A percentile compares a stretch with the other conserved stretches of the same genome.
Conservation (phyloP, 495 filamentous ascomycete species). For the Penicillium longicatenatum region DNA sequence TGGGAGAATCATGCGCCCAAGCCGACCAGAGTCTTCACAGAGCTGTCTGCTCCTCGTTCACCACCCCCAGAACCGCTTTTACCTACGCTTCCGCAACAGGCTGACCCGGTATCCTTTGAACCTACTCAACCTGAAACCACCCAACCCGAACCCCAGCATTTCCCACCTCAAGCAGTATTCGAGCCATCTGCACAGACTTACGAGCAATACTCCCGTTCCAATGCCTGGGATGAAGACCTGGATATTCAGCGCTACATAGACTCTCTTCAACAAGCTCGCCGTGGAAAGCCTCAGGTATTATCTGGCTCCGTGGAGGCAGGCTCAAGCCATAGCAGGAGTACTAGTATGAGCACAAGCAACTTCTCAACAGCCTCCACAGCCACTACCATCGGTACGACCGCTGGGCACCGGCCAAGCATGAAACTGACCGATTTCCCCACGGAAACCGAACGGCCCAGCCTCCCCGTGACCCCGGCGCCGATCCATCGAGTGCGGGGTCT, state of each 20-base stretch:
- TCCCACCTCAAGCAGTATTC: conserved; percentile 26
- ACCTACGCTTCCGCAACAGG: not conserved
- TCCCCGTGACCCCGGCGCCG: conserved; percentile 89
- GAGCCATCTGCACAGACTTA: conserved; percentile 56
- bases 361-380: conserved; percentile 3
- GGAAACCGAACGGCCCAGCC: conserved; percentile 77
- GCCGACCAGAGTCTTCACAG: conserved; percentile 73
- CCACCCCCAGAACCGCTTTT: conserved; percentile 10
- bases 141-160: not conserved
- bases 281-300: conserved; percentile 60
- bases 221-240: conserved; percentile 87
- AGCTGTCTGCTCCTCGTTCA: conserved; percentile 30
- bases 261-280: conserved; percentile 64
- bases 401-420: conserved; percentile 52
- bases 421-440: conserved; percentile 85
- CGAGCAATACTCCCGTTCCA: conserved; percentile 64
- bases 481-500: conserved; percentile 58
- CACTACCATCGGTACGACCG: conserved; percentile 2
- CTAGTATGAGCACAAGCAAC: conserved; percentile 4
- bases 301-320: conserved; percentile 21
- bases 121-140: not conserved
- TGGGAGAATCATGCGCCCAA: conserved; percentile 72
- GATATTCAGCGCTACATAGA: conserved; percentile 81
- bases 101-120: not conserved
- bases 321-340: conserved; percentile 11